phyloP scores from a whole-genome alignment of 176 grass and related monocot genomes.

The Juncus inflexus region DNA sequence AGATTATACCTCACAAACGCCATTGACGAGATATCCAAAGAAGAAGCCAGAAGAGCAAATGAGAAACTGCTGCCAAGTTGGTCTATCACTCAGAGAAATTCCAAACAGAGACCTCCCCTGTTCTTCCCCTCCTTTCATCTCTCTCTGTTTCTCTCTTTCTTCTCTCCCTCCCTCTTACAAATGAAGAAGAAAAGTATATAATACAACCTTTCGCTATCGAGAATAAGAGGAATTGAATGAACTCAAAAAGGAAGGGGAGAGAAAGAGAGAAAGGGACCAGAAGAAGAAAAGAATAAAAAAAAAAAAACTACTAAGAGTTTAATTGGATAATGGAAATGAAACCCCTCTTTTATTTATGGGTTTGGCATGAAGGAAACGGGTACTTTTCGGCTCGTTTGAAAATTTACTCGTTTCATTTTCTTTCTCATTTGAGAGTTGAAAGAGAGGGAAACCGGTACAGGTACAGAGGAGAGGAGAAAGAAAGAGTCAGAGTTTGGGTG shows the following conservation, averaged over 20 bases:
- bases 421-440: neutral
- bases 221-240: neutral
- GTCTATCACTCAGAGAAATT: constrained; percentile 54
- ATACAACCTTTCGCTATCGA: too few species aligned
- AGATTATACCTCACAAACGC: constrained; percentile 68
- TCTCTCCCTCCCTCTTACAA: neutral
- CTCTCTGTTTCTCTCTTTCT: neutral
- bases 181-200: neutral
- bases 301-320: too few species aligned
- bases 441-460: neutral
- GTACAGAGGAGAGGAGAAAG: too few species aligned
- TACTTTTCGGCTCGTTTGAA: neutral
- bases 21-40: constrained; percentile 95
- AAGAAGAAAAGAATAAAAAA: constrained; percentile 20
- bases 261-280: neutral
- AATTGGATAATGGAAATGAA: neutral
- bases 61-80: constrained; percentile 87
- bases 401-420: constrained; percentile 10
- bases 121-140: constrained; percentile 46
- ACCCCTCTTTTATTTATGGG: neutral
- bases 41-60: constrained; percentile 90
- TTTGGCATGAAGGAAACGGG: neutral
- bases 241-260: constrained; percentile 1
- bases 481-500: too few species aligned
- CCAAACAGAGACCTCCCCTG: constrained; percentile 65